phyloP scores from a whole-genome alignment of 805 yeast species.

The Gaillardinia entomophila region DNA sequence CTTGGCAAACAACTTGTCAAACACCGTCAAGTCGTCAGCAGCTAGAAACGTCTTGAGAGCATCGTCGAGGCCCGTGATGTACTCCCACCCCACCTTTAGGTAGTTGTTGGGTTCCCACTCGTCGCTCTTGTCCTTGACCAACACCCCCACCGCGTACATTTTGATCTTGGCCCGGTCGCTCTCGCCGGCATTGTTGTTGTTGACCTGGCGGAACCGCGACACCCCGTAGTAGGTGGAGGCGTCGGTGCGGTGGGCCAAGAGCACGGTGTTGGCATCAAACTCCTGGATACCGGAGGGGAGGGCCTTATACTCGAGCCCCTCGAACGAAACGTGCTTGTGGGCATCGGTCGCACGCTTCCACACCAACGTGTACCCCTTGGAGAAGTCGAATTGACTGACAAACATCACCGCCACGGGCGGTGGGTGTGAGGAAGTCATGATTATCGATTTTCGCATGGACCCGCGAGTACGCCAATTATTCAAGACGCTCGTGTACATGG shows the following conservation, averaged over 20 bases:
- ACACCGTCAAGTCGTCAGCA: slow-evolving; percentile 7
- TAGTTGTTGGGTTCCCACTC: slow-evolving; percentile 35
- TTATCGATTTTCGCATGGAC: slow-evolving; percentile 10
- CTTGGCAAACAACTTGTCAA: slow-evolving; percentile 11
- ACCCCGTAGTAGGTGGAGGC: slow-evolving; percentile 28
- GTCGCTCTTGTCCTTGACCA: no score
- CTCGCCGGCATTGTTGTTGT: slow-evolving; percentile 3
- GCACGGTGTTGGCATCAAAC: slow-evolving; percentile 19
- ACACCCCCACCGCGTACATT: slow-evolving; percentile 62
- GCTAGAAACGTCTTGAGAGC: slow-evolving; percentile 18
- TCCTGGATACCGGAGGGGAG: slow-evolving; percentile 40
- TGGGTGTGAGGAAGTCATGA: slow-evolving; percentile 2
- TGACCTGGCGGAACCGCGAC: slow-evolving; percentile 24
- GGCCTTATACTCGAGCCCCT: slow-evolving; percentile 33
- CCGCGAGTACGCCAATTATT: slow-evolving; percentile 16
- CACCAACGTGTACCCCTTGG: slow-evolving; percentile 30
- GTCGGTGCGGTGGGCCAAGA: slow-evolving; percentile 21
- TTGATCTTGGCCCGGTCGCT: slow-evolving; percentile 33
- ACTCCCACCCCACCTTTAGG: slow-evolving; percentile 33
- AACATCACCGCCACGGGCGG: slow-evolving; percentile 28
- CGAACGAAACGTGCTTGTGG: slow-evolving; percentile 13
- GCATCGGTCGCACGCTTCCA: slow-evolving; percentile 23
- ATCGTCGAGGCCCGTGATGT: slow-evolving; percentile 26
- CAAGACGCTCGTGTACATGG: slow-evolving; percentile 27
- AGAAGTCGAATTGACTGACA: slow-evolving; percentile 30